Conservation (phyloP, 2,329 filamentous ascomycete species). For the Cladosporium sp. region DNA sequence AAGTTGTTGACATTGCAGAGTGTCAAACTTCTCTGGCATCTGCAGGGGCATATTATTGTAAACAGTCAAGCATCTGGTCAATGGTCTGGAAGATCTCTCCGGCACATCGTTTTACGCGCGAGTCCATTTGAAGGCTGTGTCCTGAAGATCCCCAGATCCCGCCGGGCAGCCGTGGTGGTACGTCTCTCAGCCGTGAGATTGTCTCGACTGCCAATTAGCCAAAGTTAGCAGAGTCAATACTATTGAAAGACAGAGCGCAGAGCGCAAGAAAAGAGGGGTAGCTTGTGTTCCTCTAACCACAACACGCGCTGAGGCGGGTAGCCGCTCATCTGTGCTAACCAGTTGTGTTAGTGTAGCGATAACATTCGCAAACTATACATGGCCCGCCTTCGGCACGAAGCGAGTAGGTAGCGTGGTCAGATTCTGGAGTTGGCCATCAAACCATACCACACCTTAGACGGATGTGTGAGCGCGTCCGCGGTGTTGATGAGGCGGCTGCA, state of each 20-base stretch:
- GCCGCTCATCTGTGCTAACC: background rate
- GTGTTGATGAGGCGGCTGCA: background rate
- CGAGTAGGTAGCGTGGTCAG: background rate
- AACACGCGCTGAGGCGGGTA: background rate
- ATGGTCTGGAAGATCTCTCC: constrained; percentile 6
- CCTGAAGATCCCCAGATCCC: constrained; percentile 7
- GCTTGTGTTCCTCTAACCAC: background rate
- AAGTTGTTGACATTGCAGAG: background rate
- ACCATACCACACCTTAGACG: background rate
- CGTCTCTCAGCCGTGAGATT: background rate
- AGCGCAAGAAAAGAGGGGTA: background rate
- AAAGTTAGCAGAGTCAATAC: background rate
- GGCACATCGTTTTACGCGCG: constrained; percentile 6
- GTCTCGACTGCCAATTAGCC: background rate
- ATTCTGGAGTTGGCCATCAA: background rate
- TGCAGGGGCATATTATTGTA: background rate
- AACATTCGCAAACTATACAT: background rate
- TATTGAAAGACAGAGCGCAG: background rate
- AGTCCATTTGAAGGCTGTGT: background rate
- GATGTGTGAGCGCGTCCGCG: background rate
- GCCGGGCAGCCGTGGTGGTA: background rate
- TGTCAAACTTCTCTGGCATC: background rate
- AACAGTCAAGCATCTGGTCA: background rate
- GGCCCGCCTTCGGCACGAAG: constrained; percentile 6
- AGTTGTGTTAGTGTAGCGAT: background rate